Percentiles rank a stretch among this genome's conserved stretches.
These are phyloP conservation scores for Alloascoidea africana DNA, from an alignment of 805 yeast genomes.

Conservation along the genomic window DNA sequence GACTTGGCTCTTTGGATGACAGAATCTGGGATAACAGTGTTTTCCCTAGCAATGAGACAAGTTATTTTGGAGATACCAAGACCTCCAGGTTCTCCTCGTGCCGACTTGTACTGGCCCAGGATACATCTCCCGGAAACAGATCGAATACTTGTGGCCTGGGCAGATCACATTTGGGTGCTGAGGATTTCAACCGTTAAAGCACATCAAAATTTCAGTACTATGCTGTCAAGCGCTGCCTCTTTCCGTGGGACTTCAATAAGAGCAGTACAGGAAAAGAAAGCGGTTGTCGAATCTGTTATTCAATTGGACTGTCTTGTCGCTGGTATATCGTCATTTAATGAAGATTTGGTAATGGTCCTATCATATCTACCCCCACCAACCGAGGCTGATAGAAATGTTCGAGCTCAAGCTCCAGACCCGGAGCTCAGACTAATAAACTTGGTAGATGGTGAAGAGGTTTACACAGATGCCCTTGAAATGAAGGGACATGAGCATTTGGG, in stretches of 20 bases:
- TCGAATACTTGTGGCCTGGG: slow-evolving; percentile 72
- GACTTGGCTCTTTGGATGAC: slow-evolving; percentile 72
- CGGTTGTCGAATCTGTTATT: slow-evolving; percentile 28
- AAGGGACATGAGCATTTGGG: slow-evolving; percentile 44
- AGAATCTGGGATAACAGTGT: slow-evolving; percentile 62
- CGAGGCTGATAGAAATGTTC: slow-evolving; percentile 6
- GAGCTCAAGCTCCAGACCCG: slow-evolving; percentile 33
- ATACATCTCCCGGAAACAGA: slow-evolving; percentile 50
- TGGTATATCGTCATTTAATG: slow-evolving; percentile 66
- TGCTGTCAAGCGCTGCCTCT: slow-evolving; percentile 30
- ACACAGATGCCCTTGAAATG: slow-evolving; percentile 66
- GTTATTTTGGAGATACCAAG: slow-evolving; percentile 36
- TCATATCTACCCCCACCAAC: slow-evolving; percentile 28
- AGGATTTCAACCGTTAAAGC: slow-evolving; percentile 23
- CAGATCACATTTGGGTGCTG: slow-evolving; percentile 56
- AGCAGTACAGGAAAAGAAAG: slow-evolving; percentile 18
- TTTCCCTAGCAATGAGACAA: slow-evolving; percentile 36
- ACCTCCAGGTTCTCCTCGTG: slow-evolving; percentile 40
- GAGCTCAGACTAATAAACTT: slow-evolving; percentile 61
- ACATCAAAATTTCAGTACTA: slow-evolving; percentile 13
- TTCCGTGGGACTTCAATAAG: slow-evolving; percentile 23
- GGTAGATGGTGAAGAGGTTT: slow-evolving; percentile 50
- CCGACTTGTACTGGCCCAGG: slow-evolving; percentile 78
- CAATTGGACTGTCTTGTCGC: slow-evolving; percentile 39
- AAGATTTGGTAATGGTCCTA: slow-evolving; percentile 50